These are phyloP conservation scores for Crithidia bombi DNA, from an alignment of 208 protist species.

Conservation along the genomic window DNA sequence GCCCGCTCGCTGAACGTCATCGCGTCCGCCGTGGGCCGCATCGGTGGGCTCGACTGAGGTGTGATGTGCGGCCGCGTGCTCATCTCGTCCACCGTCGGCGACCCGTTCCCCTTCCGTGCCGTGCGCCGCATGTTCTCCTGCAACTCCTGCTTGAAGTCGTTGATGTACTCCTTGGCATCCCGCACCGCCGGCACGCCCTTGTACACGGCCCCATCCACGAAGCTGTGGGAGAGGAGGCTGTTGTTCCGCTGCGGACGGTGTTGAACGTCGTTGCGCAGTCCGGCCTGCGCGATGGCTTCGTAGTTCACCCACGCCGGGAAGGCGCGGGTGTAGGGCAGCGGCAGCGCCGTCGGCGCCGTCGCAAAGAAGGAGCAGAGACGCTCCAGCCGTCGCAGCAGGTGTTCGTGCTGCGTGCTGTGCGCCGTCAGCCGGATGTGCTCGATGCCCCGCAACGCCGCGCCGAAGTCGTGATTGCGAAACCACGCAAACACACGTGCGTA, in stretches of 20 bases:
- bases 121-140: slow-evolving; percentile 63
- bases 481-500: slow-evolving; percentile 77
- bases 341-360: slow-evolving; percentile 32
- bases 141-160: slow-evolving; percentile 75
- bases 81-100: slow-evolving; percentile 9
- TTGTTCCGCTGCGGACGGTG: slow-evolving; percentile 10
- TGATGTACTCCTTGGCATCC: slow-evolving; percentile 46
- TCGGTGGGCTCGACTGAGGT: slow-evolving; percentile 18
- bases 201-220: slow-evolving; percentile 25
- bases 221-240: slow-evolving; percentile 16
- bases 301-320: slow-evolving; percentile 79
- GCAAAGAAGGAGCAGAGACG: slow-evolving; percentile 67
- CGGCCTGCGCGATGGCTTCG: slow-evolving; percentile 52
- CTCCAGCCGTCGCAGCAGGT: slow-evolving; percentile 65
- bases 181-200: slow-evolving; percentile 22
- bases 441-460: slow-evolving; percentile 45
- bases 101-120: slow-evolving; percentile 13
- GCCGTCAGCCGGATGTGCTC: slow-evolving; percentile 31
- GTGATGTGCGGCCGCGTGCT: slow-evolving; percentile 19
- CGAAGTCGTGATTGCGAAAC: slow-evolving; percentile 83
- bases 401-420: slow-evolving; percentile 17
- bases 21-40: slow-evolving; percentile 4
- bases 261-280: slow-evolving; percentile 16
- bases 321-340: slow-evolving; percentile 64
- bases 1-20: slow-evolving; percentile 12